Evolutionary conservation across 768 basidiomycete species (phyloP), one percentile per base, ranked within the genome.

Genomic region (Kwoniella heveanensis): DNA sequence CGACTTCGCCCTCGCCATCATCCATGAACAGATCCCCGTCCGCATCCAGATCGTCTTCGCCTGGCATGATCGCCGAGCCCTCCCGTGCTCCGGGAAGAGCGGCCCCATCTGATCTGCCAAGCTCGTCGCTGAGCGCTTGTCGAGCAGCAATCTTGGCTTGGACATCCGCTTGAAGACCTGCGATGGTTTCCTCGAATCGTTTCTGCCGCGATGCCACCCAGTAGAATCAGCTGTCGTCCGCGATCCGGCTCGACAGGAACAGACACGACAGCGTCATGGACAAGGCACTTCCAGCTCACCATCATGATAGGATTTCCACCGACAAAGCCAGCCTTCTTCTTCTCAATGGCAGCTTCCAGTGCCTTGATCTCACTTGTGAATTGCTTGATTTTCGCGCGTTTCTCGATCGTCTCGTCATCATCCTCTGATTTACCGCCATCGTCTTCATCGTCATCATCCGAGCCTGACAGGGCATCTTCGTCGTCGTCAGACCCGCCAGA

Each of bases 171-270:
- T 70, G 65, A 32, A 77, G 62, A 22, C 72, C 72, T 21, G 65
- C 61, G 9, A 77, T 69, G 3, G 70, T 70, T 55, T 77, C 72
- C 59, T 77, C 69, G 65, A 74, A 74, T 44, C 75, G 75, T 77
- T 73, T 77, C 72, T 77, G 21, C 39, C 47, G 15, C 1, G 12
- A 39, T 36, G 19, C 7, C 12, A 30, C 26, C 17, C 26, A 6
- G 22, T 19, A 36, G n/a, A n/a, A n/a, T n/a, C n/a, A n/a, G n/a
- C n/a, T 13, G 32, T 1, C 10, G 36, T 54, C 29, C 8, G 53
- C 21, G 13, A 52, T 52, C 26, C n/a, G n/a, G n/a, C n/a, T n/a
- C n/a, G n/a, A n/a, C n/a, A n/a, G n/a, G n/a, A n/a, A n/a, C n/a
- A 32, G 32, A 32, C 5, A 32, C 7, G 13, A 32, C 32, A 32